A percentile compares a stretch with the other conserved stretches of the same genome.
Conservation (phyloP, 495 filamentous ascomycete species). For the Xanthoparmelia taractica region DNA sequence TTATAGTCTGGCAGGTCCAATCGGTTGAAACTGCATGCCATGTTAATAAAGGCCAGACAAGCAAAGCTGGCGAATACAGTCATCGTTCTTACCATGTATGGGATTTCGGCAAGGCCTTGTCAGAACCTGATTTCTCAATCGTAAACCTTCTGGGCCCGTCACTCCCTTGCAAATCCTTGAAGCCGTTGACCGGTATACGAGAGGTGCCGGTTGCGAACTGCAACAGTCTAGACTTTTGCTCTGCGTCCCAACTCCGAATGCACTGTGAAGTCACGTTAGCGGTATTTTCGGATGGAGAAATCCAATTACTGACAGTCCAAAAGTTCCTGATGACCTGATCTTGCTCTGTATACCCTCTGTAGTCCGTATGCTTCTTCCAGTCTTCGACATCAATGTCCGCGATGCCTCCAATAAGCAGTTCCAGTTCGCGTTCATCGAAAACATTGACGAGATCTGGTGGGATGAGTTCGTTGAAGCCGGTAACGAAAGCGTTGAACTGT, state of each 20-base stretch:
- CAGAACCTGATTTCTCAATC: constrained; percentile 93
- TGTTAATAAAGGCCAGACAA: constrained; percentile 4
- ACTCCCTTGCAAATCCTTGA: constrained; percentile 97
- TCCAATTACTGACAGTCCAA: constrained; percentile 67
- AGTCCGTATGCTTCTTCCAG: constrained; percentile 99
- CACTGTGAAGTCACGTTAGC: constrained; percentile 34
- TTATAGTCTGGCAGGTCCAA: constrained; percentile 95
- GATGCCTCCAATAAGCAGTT: constrained; percentile 95
- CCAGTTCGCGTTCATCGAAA: constrained; percentile 95
- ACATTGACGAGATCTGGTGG: constrained; percentile 95
- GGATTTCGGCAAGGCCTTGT: constrained; percentile 83
- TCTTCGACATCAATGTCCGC: constrained; percentile 99
- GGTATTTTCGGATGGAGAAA: background rate
- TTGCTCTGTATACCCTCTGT: constrained; percentile 95
- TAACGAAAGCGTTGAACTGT: constrained; percentile 96
- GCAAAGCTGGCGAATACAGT: background rate
- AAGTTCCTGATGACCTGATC: constrained; percentile 97
- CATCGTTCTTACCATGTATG: constrained; percentile 82
- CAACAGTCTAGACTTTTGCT: constrained; percentile 92
- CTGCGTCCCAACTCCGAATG: constrained; percentile 91
- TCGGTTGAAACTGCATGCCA: constrained; percentile 73
- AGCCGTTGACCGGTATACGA: constrained; percentile 97
- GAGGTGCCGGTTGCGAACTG: constrained; percentile 98
- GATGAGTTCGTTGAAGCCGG: constrained; percentile 96
- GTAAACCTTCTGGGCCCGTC: constrained; percentile 94